Base-by-base conservation (phyloP, 2,329 filamentous ascomycete genomes). In the Aspergillus cejpii region DNA sequence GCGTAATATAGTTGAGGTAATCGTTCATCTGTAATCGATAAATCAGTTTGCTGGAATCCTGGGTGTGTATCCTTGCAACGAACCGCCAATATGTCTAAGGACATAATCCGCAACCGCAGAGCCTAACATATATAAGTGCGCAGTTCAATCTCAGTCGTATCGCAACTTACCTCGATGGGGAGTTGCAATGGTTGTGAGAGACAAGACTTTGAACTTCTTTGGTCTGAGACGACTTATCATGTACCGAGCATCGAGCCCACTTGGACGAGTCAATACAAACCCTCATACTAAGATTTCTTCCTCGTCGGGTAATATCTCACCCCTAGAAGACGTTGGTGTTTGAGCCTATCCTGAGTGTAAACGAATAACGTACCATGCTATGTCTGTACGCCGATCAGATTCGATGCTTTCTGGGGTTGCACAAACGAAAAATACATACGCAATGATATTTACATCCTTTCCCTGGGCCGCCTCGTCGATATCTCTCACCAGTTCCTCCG, bases 121-220 rank as follows among this genome's bases (percentile, higher is more conserved):
- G 3, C 79, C 78, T 64, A 37, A 10, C 7, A 3, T 19, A 12
- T 11, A 4, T 34, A 20, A 34, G 15, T 11, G 11, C 11, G 11
- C 2, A 20, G 21, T 24, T 3, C 3, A 24, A 21, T 11, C 3
- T 7, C 6, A 5, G 10, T 11, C 2, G 27, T 3, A 6, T 7
- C 12, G 48, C 59, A 27, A 37, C 31, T 19, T 34, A 76, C 76
- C 69, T 63, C 74, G 65, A 64, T 83, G 80, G 1, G 80, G 80
- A 11, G 76, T 78, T 2, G 79, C 78, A 45, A 83, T 75, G 0
- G 80, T 83, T 0, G 80, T 83, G 52, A 83, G 61, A 0, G 79
- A 82, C 28, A 89, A 74, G 47, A 95, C 85, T 60, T 87, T 87
- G 52, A 95, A 87, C 40, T 82, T 78, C 2, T 69, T 67, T 7